phyloP scores from a whole-genome alignment of 2,329 filamentous ascomycete species.

The Aschersonia sp. region DNA sequence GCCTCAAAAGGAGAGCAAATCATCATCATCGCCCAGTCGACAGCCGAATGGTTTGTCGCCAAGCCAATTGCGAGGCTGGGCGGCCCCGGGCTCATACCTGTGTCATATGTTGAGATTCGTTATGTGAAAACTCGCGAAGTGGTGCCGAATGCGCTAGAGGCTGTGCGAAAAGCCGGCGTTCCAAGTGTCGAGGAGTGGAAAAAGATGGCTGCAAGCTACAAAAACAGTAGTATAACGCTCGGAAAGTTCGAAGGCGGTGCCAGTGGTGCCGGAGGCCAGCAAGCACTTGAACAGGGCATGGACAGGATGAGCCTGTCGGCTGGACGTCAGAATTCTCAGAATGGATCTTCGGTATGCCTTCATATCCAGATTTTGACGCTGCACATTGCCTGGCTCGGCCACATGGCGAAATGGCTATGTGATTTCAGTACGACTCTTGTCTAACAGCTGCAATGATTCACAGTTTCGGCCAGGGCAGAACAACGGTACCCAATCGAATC shows the following conservation, averaged over 20 bases:
- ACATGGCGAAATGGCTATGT: too few species aligned
- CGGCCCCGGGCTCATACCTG: conserved; percentile 86
- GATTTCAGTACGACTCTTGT: background rate
- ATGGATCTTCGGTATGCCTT: conserved; percentile 12
- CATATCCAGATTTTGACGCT: background rate
- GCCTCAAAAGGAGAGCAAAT: conserved; percentile 93
- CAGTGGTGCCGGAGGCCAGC: conserved; percentile 21
- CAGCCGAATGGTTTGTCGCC: conserved; percentile 97
- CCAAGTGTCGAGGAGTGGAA: conserved; percentile 98
- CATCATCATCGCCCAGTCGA: conserved; percentile 96
- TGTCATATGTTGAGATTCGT: conserved; percentile 90
- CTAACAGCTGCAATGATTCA: background rate
- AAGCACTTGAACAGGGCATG: conserved; percentile 49
- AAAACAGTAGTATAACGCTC: conserved; percentile 94
- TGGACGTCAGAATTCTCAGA: conserved; percentile 8
- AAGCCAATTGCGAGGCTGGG: conserved; percentile 98
- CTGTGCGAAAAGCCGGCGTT: conserved; percentile 77
- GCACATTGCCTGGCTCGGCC: too few species aligned
- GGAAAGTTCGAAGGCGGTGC: conserved; percentile 66
- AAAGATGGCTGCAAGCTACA: conserved; percentile 98
- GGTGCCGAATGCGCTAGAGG: conserved; percentile 69
- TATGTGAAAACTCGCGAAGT: conserved; percentile 83
- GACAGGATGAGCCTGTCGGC: conserved; percentile 62
- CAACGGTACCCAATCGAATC: conserved; percentile 15
- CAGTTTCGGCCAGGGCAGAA: conserved; percentile 13